These are phyloP conservation scores for Metschnikowia cerradonensis DNA, from an alignment of 805 yeast genomes.

Conservation along the genomic window DNA sequence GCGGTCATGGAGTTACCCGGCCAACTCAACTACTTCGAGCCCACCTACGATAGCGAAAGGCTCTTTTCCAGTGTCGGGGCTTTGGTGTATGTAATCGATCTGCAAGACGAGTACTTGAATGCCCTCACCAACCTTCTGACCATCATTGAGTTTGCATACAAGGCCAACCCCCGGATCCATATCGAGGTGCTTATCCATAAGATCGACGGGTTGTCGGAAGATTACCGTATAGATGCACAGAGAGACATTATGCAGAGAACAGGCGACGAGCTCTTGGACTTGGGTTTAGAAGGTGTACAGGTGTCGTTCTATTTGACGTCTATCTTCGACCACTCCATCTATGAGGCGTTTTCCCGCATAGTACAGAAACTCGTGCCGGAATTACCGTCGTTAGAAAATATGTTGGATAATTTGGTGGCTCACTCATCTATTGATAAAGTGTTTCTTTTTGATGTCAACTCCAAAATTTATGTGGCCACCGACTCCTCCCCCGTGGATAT, in stretches of 20 bases:
- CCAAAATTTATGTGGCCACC: slow-evolving; percentile 92
- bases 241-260: slow-evolving; percentile 95
- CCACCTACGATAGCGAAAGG: slow-evolving; percentile 72
- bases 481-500: slow-evolving; percentile 95
- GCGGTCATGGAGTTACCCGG: slow-evolving; percentile 95
- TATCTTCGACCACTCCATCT: slow-evolving; percentile 91
- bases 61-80: slow-evolving; percentile 83
- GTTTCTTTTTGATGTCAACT: slow-evolving; percentile 84
- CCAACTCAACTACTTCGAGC: slow-evolving; percentile 84
- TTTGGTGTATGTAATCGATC: slow-evolving; percentile 88
- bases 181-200: slow-evolving; percentile 93
- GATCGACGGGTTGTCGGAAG: slow-evolving; percentile 92
- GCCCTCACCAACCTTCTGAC: slow-evolving; percentile 85
- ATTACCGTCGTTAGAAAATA: slow-evolving; percentile 78
- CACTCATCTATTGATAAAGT: slow-evolving; percentile 91
- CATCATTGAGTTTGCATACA: slow-evolving; percentile 83
- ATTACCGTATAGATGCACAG: slow-evolving; percentile 89
- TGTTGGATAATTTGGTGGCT: slow-evolving; percentile 83
- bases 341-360: slow-evolving; percentile 91
- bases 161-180: slow-evolving; percentile 77
- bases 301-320: slow-evolving; percentile 89
- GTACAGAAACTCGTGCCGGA: slow-evolving; percentile 90
- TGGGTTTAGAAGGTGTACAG: slow-evolving; percentile 88
- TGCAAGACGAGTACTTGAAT: slow-evolving; percentile 91
- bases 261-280: slow-evolving; percentile 85